Conservation (phyloP, 2,329 filamentous ascomycete species). For the Diplodia sapinea region DNA sequence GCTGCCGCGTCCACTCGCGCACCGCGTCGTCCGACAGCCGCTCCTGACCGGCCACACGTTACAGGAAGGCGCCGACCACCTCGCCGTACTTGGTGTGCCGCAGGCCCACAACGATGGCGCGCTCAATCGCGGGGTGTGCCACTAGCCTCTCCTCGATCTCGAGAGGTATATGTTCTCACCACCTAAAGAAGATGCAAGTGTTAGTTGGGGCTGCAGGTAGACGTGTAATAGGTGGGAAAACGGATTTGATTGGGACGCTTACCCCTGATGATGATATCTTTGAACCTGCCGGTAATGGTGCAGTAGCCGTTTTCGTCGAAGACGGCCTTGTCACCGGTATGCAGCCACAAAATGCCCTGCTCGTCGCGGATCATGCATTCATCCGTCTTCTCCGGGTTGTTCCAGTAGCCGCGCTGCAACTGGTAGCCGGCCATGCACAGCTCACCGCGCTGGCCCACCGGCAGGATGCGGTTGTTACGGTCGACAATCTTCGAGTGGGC, state of each 20-base stretch:
- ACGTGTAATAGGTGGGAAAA: conserved; percentile 36
- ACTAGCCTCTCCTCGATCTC: conserved; percentile 77
- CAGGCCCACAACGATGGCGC: conserved; percentile 73
- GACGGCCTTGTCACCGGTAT: conserved; percentile 49
- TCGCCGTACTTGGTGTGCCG: conserved; percentile 75
- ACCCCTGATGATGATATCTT: conserved; percentile 79
- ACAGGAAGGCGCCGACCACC: conserved; percentile 70
- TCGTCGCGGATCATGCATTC: conserved; percentile 73
- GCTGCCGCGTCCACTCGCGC: conserved; percentile 47
- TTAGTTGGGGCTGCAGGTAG: conserved; percentile 7
- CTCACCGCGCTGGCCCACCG: conserved; percentile 72
- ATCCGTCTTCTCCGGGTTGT: conserved; percentile 75
- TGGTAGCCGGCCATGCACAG: conserved; percentile 81
- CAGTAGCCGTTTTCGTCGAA: conserved; percentile 62
- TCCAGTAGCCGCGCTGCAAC: conserved; percentile 67
- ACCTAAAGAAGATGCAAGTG: conserved; percentile 34
- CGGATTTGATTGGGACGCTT: conserved; percentile 32
- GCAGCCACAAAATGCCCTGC: conserved; percentile 54
- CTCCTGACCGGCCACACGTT: conserved; percentile 32
- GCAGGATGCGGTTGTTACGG: conserved; percentile 67
- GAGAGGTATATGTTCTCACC: conserved; percentile 61
- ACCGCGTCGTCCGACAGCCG: conserved; percentile 44
- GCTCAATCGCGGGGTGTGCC: conserved; percentile 64
- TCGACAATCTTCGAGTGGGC: conserved; percentile 77
- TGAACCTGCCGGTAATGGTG: conserved; percentile 74